These are phyloP conservation scores for Verticillium nubilum DNA, from an alignment of 2,329 filamentous ascomycete species.

Conservation along the genomic window DNA sequence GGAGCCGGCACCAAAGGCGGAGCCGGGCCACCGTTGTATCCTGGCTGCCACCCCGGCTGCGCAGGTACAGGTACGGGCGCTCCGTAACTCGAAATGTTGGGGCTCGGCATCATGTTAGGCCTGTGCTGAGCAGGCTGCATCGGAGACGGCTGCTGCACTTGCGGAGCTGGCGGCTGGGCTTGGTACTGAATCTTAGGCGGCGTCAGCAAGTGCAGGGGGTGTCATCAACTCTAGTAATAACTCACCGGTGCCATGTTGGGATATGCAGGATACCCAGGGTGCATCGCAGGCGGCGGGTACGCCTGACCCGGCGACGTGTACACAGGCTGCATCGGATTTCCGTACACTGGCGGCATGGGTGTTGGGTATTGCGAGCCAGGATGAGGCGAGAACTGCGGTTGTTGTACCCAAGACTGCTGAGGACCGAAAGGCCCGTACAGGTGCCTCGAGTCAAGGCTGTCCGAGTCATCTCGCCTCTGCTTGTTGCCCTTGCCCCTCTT, in stretches of 20 bases:
- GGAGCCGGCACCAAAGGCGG: constrained; percentile 13
- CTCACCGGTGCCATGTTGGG: constrained; percentile 38
- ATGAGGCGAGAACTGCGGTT: constrained; percentile 47
- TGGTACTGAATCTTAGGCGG: constrained; percentile 3
- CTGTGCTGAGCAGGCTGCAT: constrained; percentile 22
- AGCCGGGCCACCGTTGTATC: constrained; percentile 19
- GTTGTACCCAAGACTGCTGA: constrained; percentile 51
- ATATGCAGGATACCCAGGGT: constrained; percentile 40
- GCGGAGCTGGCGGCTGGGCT: constrained; percentile 15
- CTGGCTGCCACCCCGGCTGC: constrained; percentile 31
- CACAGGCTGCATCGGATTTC: constrained; percentile 37
- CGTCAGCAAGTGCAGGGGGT: not conserved
- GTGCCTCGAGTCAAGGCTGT: constrained; percentile 59
- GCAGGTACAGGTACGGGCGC: constrained; percentile 23
- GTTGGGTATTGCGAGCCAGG: constrained; percentile 32
- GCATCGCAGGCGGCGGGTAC: constrained; percentile 36
- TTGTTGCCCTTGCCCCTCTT: constrained; percentile 64
- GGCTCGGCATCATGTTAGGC: constrained; percentile 15
- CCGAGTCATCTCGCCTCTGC: constrained; percentile 58
- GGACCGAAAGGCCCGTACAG: constrained; percentile 63
- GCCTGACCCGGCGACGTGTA: constrained; percentile 38
- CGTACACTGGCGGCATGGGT: constrained; percentile 37
- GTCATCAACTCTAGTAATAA: constrained; percentile 11
- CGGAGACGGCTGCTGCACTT: constrained; percentile 1
- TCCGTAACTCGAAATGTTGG: constrained; percentile 28